phyloP scores from a whole-genome alignment of 139 green algal species.

The Chlamydomonas asymmetrica region DNA sequence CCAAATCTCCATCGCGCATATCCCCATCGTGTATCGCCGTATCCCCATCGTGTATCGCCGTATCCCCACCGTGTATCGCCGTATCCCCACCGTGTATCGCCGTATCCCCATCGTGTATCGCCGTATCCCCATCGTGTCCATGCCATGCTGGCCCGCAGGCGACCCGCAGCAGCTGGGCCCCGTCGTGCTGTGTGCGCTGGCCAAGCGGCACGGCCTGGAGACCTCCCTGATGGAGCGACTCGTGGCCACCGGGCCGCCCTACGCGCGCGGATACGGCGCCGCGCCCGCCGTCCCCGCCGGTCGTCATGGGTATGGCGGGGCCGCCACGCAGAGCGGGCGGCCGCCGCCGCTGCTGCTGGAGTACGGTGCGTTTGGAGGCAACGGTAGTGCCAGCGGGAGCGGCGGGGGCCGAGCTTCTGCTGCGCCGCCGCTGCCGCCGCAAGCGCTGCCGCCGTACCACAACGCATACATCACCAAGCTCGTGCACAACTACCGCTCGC shows the following conservation, averaged over 20 bases:
- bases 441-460: constrained; percentile 13
- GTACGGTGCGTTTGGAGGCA: neutral
- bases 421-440: no score
- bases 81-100: no score
- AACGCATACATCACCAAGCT: constrained; percentile 56
- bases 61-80: no score
- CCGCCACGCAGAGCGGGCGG: neutral
- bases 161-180: constrained; percentile 56
- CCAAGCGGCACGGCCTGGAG: constrained; percentile 24
- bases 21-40: no score
- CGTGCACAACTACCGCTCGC: constrained; percentile 81
- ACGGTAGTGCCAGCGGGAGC: neutral
- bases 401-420: neutral
- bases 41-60: no score
- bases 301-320: neutral
- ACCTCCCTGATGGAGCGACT: constrained; percentile 41
- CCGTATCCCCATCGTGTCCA: no score
- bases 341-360: neutral
- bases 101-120: no score
- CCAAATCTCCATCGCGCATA: no score
- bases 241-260: neutral
- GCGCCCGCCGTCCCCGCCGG: neutral
- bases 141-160: constrained; percentile 7
- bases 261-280: neutral
- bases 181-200: constrained; percentile 37